These are phyloP conservation scores for Pterocarpus santalinus DNA, from an alignment of 306 rosid genomes.

Conservation along the genomic window DNA sequence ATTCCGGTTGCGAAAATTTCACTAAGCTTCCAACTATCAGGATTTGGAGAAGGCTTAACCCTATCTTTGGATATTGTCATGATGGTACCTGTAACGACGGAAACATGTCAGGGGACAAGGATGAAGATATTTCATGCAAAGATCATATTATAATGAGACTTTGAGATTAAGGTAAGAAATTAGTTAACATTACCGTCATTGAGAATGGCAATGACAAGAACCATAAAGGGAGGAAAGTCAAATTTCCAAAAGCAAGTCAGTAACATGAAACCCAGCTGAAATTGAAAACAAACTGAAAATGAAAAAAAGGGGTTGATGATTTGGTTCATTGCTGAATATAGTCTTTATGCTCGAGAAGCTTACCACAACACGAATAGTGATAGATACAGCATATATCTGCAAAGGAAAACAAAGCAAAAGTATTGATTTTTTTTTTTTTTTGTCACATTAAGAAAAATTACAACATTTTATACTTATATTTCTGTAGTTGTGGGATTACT, in stretches of 20 bases:
- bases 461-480: not conserved
- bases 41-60: slow-evolving; percentile 77
- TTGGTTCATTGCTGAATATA: slow-evolving; percentile 30
- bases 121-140: not conserved
- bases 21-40: slow-evolving; percentile 80
- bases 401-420: not conserved
- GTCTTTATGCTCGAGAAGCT: slow-evolving; percentile 28
- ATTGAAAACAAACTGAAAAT: slow-evolving; percentile 1
- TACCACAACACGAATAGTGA: slow-evolving; percentile 85
- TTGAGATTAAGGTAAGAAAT: not conserved
- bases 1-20: slow-evolving; percentile 80
- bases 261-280: slow-evolving; percentile 77
- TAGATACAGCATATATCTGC: slow-evolving; percentile 86
- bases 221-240: slow-evolving; percentile 85
- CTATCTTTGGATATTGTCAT: slow-evolving; percentile 84
- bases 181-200: slow-evolving; percentile 67
- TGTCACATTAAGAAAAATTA: slow-evolving; percentile 15
- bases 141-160: not conserved
- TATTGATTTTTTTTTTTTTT: not conserved
- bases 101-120: slow-evolving; percentile 27
- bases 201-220: slow-evolving; percentile 79
- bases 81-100: slow-evolving; percentile 63
- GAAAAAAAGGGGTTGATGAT: slow-evolving; percentile 36
- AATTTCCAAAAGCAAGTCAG: slow-evolving; percentile 69
- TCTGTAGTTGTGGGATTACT: slow-evolving; percentile 44